A percentile compares a stretch with the other conserved stretches of the same genome.
phyloP scores from a whole-genome alignment of 352 stramenopile genomes.

The Phytopythium aichiense region DNA sequence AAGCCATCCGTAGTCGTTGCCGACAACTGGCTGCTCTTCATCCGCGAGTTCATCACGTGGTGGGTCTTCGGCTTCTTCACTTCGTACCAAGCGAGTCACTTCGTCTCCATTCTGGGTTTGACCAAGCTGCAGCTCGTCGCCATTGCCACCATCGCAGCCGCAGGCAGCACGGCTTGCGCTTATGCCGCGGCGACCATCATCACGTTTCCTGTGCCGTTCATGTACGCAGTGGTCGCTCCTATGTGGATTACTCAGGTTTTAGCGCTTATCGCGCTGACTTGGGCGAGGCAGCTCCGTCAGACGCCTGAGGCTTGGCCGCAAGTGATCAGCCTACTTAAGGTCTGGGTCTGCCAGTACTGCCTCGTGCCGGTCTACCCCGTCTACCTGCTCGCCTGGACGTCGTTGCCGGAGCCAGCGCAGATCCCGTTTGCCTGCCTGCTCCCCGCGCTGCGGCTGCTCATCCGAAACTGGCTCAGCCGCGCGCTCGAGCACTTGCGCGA shows the following conservation, averaged over 20 bases:
- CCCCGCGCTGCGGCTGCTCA: constrained; percentile 11
- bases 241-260: constrained; percentile 10
- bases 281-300: neutral
- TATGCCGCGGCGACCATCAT: neutral
- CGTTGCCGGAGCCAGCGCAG: constrained; percentile 4
- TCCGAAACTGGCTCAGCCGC: constrained; percentile 13
- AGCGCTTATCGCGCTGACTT: constrained; percentile 7
- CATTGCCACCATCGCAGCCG: constrained; percentile 8
- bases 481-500: constrained; percentile 17
- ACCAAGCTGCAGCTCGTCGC: constrained; percentile 5
- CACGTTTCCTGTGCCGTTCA: constrained; percentile 18
- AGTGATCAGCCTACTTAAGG: constrained; percentile 16
- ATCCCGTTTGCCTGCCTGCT: constrained; percentile 14
- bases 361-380: constrained; percentile 13
- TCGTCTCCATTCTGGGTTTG: constrained; percentile 13
- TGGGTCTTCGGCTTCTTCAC: constrained; percentile 14
- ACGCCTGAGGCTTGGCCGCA: constrained; percentile 9
- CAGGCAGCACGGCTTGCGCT: constrained; percentile 2
- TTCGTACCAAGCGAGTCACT: constrained; percentile 5
- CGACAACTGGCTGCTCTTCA: constrained; percentile 15
- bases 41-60: constrained; percentile 13
- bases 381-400: constrained; percentile 17
- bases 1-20: constrained; percentile 4
- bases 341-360: constrained; percentile 17
- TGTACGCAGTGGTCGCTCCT: constrained; percentile 9